Evolutionary conservation across 257 asterid species (phyloP), one percentile per base, ranked within the genome.

Genomic region (Nicotiana undulata): DNA sequence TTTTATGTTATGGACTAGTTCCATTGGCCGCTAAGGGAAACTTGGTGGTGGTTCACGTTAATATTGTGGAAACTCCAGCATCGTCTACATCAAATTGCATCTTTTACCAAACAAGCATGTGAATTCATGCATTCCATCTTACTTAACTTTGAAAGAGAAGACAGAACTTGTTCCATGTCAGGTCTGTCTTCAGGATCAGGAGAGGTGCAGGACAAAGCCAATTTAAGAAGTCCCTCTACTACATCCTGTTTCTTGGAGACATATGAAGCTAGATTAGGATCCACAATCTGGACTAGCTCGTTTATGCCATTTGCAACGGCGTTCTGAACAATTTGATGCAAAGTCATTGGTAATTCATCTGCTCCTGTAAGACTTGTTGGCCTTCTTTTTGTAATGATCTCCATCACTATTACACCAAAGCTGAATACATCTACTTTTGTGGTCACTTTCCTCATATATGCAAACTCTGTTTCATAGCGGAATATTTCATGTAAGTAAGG

Each of bases 371-470:
- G 86, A 72, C 91, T 93, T 3, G 97, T 93, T 76, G 98, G 98
- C 88, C 97, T 83, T 81, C 85, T 87, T 79, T 85, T 85, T 10
- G 98, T 94, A 34, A 94, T 79, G 49, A 94, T 12, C 88, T 94
- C 97, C 97, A 91, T 89, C 44, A 85, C 70, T 59, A 94, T 86
- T 22, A 94, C 84, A 8, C 98, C 97, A 28, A 88, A 93, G 93
- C 98, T 93, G 88, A 93, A 94, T 46, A 93, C 89, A 65, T 94
- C 98, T 68, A 91, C 94, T 75, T 93, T 93, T 26, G 93, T 91
- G 29, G 92, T 88, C 2, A 93, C 91, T 76, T 84, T 88, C 89
- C 93, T 88, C 97, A 89, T 88, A 81, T 93, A 94, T 51, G 98
- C 97, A 52, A 93, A 85, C 83, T 94, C 97, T 94, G 93, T 22